Evolutionary conservation across 2,329 filamentous ascomycete genomes (phyloP).

Genomic region (Sporothrix phasma): DNA sequence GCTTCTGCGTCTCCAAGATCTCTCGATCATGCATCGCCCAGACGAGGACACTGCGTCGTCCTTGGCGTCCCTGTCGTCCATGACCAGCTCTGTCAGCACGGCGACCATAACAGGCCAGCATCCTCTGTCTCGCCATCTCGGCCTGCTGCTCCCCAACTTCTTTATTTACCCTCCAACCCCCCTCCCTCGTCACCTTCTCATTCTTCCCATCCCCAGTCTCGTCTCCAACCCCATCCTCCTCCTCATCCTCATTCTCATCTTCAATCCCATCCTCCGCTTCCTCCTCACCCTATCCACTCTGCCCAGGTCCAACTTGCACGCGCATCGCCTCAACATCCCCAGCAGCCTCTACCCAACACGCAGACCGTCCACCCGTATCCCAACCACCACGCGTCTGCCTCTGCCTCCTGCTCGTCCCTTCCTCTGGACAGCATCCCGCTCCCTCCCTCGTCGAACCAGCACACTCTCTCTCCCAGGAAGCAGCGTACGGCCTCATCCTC

Average conservation of each 20-base stretch:
- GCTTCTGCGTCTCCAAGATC: conserved; percentile 26
- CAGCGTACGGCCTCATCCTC: conserved; percentile 10
- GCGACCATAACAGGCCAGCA: conserved; percentile 14
- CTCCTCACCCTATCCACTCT: conserved; percentile 6
- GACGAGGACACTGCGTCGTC: background rate
- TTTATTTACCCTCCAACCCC: conserved; percentile 12
- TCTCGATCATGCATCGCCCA: conserved; percentile 22
- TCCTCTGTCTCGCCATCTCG: conserved; percentile 6
- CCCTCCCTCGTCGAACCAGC: background rate
- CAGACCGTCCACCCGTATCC: background rate
- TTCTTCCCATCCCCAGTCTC: too few relatives aligned
- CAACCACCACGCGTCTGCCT: background rate
- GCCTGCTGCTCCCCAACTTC: conserved; percentile 2
- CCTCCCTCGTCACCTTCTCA: background rate
- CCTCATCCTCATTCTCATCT: background rate
- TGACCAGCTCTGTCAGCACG: conserved; percentile 12
- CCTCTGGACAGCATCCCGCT: background rate
- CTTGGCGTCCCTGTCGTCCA: background rate
- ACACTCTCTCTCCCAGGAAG: conserved; percentile 1
- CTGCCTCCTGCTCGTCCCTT: conserved; percentile 15
- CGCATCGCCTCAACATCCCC: background rate
- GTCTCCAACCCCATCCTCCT: background rate
- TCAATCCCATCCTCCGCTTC: background rate
- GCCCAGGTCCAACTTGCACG: conserved; percentile 7
- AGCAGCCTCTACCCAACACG: background rate